phyloP scores from a whole-genome alignment of 2,329 filamentous ascomycete genomes.

The Verticillium longisporum region DNA sequence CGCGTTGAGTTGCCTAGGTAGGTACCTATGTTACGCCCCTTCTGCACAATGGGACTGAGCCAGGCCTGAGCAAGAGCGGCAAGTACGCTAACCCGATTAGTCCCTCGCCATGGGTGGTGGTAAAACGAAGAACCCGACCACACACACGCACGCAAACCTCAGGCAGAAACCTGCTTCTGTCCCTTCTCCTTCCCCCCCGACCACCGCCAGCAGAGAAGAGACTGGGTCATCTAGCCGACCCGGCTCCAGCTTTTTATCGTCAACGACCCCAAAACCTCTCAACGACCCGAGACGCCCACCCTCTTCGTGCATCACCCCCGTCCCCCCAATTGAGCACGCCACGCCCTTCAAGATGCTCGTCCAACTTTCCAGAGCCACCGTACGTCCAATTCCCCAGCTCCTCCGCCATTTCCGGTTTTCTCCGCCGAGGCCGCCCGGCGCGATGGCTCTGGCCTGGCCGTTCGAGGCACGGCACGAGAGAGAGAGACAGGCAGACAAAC shows the following conservation, averaged over 20 bases:
- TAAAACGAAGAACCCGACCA: background rate
- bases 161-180: background rate
- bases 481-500: too few species aligned
- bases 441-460: background rate
- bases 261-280: conserved; percentile 12
- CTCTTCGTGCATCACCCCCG: conserved; percentile 10
- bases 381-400: conserved; percentile 28
- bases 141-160: background rate
- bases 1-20: too few species aligned
- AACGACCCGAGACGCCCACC: conserved; percentile 8
- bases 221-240: conserved; percentile 2
- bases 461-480: too few species aligned
- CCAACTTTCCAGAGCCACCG: conserved; percentile 48
- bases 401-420: background rate
- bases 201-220: background rate
- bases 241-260: conserved; percentile 14
- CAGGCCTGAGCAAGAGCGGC: too few species aligned
- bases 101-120: too few species aligned
- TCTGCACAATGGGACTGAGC: too few species aligned
- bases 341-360: conserved; percentile 47
- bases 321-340: conserved; percentile 35
- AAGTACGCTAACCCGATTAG: too few species aligned
- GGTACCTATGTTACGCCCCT: too few species aligned
- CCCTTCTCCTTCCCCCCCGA: background rate
- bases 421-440: background rate